These are phyloP conservation scores for Annulohypoxylon nitens DNA, from an alignment of 495 filamentous ascomycete genomes.

Conservation along the genomic window DNA sequence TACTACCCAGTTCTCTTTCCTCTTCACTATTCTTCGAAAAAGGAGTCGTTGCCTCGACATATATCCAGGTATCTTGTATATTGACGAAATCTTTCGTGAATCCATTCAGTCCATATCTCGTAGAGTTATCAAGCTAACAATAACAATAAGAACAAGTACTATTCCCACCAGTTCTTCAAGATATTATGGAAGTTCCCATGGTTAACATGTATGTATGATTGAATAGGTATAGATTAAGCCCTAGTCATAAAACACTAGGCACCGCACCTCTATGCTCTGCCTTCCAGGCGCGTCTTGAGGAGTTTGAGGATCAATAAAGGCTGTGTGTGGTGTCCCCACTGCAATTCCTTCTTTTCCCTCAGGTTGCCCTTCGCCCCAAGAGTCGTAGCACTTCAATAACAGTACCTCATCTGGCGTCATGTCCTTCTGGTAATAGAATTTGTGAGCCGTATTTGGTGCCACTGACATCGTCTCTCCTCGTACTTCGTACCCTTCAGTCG, in stretches of 20 bases:
- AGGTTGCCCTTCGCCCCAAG: slow-evolving; percentile 65
- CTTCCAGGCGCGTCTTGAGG: slow-evolving; percentile 69
- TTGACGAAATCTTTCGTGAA: no score
- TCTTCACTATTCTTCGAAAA: no score
- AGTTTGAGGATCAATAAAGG: slow-evolving; percentile 80
- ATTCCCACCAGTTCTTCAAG: no score
- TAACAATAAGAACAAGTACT: no score
- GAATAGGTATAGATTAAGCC: background rate
- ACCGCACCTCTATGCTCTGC: slow-evolving; percentile 91
- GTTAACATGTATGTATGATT: background rate
- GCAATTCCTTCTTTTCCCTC: slow-evolving; percentile 63
- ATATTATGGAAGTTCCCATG: background rate
- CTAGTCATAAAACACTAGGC: slow-evolving; percentile 77
- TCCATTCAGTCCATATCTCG: no score
- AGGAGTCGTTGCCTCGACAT: no score
- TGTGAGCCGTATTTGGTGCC: slow-evolving; percentile 66
- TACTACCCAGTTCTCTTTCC: no score
- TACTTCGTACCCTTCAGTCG: slow-evolving; percentile 60
- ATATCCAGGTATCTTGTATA: no score
- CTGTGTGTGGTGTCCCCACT: slow-evolving; percentile 83
- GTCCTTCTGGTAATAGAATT: slow-evolving; percentile 85
- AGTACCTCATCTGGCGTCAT: slow-evolving; percentile 81
- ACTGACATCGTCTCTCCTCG: slow-evolving; percentile 62
- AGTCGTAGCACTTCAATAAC: slow-evolving; percentile 88
- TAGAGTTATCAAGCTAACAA: no score